These are phyloP conservation scores for Hypholoma sublateritium DNA, from an alignment of 768 basidiomycete species.

Conservation along the genomic window DNA sequence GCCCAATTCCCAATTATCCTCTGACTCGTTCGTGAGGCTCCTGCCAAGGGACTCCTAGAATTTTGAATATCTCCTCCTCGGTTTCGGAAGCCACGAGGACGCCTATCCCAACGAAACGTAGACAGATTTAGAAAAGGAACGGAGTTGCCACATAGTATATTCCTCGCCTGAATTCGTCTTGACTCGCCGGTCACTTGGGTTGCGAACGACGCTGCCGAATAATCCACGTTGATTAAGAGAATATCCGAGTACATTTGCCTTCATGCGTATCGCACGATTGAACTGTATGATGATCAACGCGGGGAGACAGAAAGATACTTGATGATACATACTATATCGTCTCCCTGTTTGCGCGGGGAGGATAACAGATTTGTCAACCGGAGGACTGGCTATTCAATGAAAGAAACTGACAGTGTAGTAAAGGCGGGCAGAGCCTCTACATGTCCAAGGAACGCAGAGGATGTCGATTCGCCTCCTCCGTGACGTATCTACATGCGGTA, in stretches of 20 bases:
- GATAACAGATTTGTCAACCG: neutral
- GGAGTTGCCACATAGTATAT: no score
- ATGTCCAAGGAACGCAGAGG: slow-evolving; percentile 75
- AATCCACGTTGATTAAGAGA: slow-evolving; percentile 88
- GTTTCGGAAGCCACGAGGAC: slow-evolving; percentile 76
- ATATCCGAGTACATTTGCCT: slow-evolving; percentile 79
- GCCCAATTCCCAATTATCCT: slow-evolving; percentile 24
- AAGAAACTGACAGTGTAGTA: slow-evolving; percentile 76
- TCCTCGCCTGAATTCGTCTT: slow-evolving; percentile 54
- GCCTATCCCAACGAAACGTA: slow-evolving; percentile 36
- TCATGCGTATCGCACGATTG: slow-evolving; percentile 84
- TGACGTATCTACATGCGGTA: slow-evolving; percentile 41
- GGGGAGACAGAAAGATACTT: neutral
- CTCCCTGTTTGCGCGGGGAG: slow-evolving; percentile 50
- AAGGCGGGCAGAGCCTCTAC: slow-evolving; percentile 81
- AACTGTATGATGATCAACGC: slow-evolving; percentile 48
- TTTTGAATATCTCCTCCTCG: slow-evolving; percentile 83
- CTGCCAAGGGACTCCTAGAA: slow-evolving; percentile 80
- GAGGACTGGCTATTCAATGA: neutral
- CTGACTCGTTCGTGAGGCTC: slow-evolving; percentile 74
- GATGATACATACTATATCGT: slow-evolving; percentile 72
- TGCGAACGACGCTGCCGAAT: slow-evolving; percentile 69
- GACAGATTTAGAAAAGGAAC: no score
- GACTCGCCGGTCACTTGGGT: slow-evolving; percentile 58
- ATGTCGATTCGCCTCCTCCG: slow-evolving; percentile 82